These are phyloP conservation scores for Coniosporium uncinatum DNA, from an alignment of 2,329 filamentous ascomycete genomes.

Conservation along the genomic window DNA sequence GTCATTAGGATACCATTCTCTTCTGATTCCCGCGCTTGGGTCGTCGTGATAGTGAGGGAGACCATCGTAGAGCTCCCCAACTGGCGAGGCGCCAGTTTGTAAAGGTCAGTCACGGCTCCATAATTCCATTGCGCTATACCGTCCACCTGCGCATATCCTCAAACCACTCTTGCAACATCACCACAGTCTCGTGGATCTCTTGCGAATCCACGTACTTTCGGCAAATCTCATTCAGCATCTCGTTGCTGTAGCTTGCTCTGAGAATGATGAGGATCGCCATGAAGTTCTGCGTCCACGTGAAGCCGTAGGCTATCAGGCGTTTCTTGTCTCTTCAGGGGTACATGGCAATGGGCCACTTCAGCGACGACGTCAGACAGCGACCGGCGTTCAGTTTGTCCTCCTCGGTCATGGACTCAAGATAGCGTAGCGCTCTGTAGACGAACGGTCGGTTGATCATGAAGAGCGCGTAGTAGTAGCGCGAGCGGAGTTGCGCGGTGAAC, in stretches of 20 bases:
- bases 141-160: constrained; percentile 49
- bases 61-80: no score
- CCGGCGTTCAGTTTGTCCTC: constrained; percentile 50
- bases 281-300: constrained; percentile 58
- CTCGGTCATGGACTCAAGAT: constrained; percentile 44
- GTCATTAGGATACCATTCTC: no score
- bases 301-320: constrained; percentile 50
- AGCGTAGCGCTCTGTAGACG: constrained; percentile 25
- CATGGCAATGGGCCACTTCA: constrained; percentile 55
- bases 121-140: constrained; percentile 51
- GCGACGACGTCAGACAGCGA: constrained; percentile 49
- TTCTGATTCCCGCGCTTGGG: no score
- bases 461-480: constrained; percentile 12
- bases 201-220: constrained; percentile 36
- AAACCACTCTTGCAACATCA: constrained; percentile 53
- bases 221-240: constrained; percentile 42
- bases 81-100: no score
- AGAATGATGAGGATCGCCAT: constrained; percentile 52
- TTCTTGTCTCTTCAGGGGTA: constrained; percentile 52
- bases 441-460: constrained; percentile 12
- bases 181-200: constrained; percentile 45
- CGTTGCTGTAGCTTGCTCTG: constrained; percentile 46
- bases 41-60: no score
- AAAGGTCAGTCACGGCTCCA: constrained; percentile 42
- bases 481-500: constrained; percentile 10